Conservation (phyloP, 805 yeast genomes). For the Cyberlindnera mississippiensis region DNA sequence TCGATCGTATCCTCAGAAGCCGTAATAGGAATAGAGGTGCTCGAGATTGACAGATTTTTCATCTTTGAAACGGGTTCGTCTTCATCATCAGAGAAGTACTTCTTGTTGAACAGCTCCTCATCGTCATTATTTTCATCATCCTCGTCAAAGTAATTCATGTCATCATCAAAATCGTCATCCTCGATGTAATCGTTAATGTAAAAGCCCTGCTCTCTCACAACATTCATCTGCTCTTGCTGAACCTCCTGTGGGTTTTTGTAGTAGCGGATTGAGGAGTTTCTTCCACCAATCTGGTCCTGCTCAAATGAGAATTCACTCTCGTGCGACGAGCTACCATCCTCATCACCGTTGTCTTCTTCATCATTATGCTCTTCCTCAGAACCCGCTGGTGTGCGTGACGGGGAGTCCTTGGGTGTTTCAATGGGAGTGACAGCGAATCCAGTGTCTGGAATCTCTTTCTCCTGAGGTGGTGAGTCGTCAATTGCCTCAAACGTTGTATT, state of each 20-base stretch:
- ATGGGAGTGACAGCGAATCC: too few relatives aligned
- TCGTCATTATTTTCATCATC: constrained; percentile 33
- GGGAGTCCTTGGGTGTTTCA: too few relatives aligned
- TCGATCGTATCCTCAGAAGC: neutral
- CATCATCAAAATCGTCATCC: constrained; percentile 41
- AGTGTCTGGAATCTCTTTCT: too few relatives aligned
- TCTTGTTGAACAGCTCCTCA: constrained; percentile 30
- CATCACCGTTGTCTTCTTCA: too few relatives aligned
- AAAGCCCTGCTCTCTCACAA: constrained; percentile 29
- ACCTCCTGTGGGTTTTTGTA: constrained; percentile 35
- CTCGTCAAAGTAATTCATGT: constrained; percentile 36
- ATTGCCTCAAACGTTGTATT: neutral
- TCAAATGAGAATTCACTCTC: constrained; percentile 48
- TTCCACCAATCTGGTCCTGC: constrained; percentile 39
- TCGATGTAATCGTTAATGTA: constrained; percentile 37
- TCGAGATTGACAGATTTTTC: neutral
- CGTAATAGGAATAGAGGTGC: too few relatives aligned
- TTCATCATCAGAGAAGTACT: constrained; percentile 26
- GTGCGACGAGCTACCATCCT: constrained; percentile 7
- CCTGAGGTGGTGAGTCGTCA: too few relatives aligned
- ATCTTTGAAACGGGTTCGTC: constrained; percentile 9
- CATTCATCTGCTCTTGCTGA: constrained; percentile 9
- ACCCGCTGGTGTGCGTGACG: neutral
- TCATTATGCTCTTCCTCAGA: neutral
- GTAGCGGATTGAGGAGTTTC: constrained; percentile 51